These are phyloP conservation scores for Aspergillus nanangensis DNA, from an alignment of 495 filamentous ascomycete genomes.

Conservation along the genomic window DNA sequence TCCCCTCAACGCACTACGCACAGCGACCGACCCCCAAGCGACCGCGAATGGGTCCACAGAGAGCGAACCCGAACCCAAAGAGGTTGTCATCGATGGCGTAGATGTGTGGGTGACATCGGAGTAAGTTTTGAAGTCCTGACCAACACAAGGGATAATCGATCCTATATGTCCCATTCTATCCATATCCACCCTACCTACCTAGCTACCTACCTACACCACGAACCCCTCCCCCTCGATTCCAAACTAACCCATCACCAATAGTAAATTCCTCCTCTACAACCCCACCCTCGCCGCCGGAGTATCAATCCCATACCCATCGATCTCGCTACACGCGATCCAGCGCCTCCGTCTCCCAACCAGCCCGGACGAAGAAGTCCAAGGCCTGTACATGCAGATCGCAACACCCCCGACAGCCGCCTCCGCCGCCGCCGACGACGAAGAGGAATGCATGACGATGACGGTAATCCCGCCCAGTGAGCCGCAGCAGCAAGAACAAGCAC, in stretches of 20 bases:
- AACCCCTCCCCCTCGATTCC: too few species aligned
- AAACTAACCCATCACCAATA: too few species aligned
- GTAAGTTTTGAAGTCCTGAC: constrained; percentile 40
- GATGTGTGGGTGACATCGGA: constrained; percentile 77
- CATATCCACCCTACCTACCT: too few species aligned
- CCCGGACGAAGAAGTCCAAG: constrained; percentile 42
- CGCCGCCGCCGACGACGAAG: constrained; percentile 56
- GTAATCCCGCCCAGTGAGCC: constrained; percentile 61
- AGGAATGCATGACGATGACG: constrained; percentile 68
- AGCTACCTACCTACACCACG: too few species aligned
- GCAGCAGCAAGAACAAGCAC: constrained; percentile 6
- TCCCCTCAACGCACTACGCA: constrained; percentile 28
- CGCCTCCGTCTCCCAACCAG: constrained; percentile 42
- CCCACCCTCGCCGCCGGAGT: constrained; percentile 55
- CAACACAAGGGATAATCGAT: constrained; percentile 1
- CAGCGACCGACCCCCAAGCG: constrained; percentile 7
- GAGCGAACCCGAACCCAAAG: constrained; percentile 33
- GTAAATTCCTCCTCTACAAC: constrained; percentile 72
- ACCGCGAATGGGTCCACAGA: constrained; percentile 15
- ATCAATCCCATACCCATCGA: constrained; percentile 79
- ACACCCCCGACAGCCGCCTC: constrained; percentile 37
- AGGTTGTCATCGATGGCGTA: constrained; percentile 46
- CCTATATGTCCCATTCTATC: too few species aligned
- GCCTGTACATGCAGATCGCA: constrained; percentile 78
- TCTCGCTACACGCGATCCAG: constrained; percentile 86